Percentiles rank a stretch among this genome's conserved stretches.
Conservation (phyloP, 768 basidiomycete species). For the Trametes punicea region DNA sequence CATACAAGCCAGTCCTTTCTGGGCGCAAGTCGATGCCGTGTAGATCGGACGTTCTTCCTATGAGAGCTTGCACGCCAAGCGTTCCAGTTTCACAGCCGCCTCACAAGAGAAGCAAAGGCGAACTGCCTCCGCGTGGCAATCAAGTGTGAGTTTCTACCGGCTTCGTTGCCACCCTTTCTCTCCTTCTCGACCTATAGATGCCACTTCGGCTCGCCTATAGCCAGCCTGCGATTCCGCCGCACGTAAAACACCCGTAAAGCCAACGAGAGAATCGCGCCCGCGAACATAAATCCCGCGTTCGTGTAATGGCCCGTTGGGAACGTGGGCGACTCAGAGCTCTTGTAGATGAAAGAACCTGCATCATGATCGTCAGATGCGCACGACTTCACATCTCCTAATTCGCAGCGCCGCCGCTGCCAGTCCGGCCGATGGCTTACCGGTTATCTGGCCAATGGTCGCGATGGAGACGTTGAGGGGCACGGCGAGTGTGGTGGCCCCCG, state of each 20-base stretch:
- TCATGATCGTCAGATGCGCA: not conserved
- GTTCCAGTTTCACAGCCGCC: too few relatives aligned
- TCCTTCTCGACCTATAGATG: conserved; percentile 1
- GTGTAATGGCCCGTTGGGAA: conserved; percentile 37
- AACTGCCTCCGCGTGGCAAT: not conserved
- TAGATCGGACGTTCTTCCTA: not conserved
- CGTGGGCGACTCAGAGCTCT: conserved; percentile 29
- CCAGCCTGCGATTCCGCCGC: conserved; percentile 19
- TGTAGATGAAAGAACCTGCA: conserved; percentile 30
- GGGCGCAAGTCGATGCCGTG: not conserved
- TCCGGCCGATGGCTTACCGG: conserved; percentile 15
- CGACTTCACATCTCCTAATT: too few relatives aligned
- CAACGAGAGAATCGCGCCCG: conserved; percentile 18
- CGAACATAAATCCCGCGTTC: conserved; percentile 33
- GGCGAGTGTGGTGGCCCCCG: conserved; percentile 31
- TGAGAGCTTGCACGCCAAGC: too few relatives aligned
- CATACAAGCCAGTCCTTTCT: too few relatives aligned
- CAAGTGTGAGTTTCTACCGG: too few relatives aligned
- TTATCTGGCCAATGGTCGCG: conserved; percentile 36
- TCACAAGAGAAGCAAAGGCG: too few relatives aligned
- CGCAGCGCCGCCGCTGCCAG: not conserved
- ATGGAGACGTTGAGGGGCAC: conserved; percentile 34
- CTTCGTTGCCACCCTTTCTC: not conserved
- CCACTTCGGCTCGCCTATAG: conserved; percentile 21
- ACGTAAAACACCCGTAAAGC: conserved; percentile 21